Conservation (phyloP, 2,329 filamentous ascomycete genomes). For the Truncatella angustata region DNA sequence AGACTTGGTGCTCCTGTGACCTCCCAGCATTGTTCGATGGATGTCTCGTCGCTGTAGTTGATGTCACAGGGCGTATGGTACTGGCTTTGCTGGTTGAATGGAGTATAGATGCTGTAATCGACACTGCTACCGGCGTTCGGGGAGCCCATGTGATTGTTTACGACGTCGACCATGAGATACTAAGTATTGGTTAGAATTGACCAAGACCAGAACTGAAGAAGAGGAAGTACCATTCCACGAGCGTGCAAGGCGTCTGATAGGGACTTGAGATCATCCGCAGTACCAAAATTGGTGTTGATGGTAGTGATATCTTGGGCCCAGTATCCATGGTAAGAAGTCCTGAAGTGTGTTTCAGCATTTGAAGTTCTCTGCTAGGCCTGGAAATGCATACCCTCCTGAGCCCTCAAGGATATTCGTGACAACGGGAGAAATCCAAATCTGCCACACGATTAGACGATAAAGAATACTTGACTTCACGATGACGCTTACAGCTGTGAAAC, state of each 20-base stretch:
- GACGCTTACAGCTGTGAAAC: conserved; percentile 35
- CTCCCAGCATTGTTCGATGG: conserved; percentile 45
- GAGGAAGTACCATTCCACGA: conserved; percentile 45
- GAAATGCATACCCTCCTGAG: conserved; percentile 24
- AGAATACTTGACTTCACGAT: too few species aligned
- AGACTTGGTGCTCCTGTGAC: conserved; percentile 45
- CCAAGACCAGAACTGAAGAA: background rate
- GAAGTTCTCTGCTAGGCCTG: too few species aligned
- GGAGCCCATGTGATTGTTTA: conserved; percentile 57
- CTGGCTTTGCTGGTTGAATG: conserved; percentile 52
- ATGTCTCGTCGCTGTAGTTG: conserved; percentile 46
- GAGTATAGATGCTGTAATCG: conserved; percentile 52
- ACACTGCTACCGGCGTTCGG: conserved; percentile 43
- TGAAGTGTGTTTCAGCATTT: too few species aligned
- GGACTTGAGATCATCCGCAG: conserved; percentile 49
- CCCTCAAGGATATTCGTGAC: conserved; percentile 37
- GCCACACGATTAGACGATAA: too few species aligned
- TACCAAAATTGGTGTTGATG: conserved; percentile 62
- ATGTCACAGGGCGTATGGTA: conserved; percentile 55
- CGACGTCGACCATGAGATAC: conserved; percentile 61
- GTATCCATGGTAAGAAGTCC: conserved; percentile 46
- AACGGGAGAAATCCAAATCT: conserved; percentile 43
- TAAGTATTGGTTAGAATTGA: conserved; percentile 11
- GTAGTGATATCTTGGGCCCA: conserved; percentile 51
- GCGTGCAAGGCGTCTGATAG: conserved; percentile 50